phyloP scores from a whole-genome alignment of 163 green algal species.

The Smithsoniella earleae region DNA sequence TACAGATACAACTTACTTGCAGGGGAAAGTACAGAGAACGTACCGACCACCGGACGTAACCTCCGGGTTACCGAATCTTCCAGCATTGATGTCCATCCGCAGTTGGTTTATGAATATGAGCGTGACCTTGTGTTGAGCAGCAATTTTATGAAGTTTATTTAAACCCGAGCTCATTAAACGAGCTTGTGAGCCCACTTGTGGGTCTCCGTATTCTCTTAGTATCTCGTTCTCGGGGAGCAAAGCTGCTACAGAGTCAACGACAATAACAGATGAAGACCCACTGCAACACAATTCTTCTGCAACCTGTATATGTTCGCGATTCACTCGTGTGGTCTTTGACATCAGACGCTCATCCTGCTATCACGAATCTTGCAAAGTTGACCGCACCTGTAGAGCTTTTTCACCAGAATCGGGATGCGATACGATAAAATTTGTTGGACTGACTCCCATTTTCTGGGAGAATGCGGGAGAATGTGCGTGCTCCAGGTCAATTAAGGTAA shows the following conservation, averaged over 20 bases:
- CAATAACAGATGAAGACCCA: conserved; percentile 66
- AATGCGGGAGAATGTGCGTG: conserved; percentile 93
- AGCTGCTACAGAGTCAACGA: conserved; percentile 87
- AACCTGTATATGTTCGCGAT: neutral
- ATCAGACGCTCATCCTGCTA: too few species aligned
- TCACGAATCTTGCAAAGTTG: neutral
- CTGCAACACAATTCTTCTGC: neutral
- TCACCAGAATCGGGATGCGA: conserved; percentile 81
- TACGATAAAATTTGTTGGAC: conserved; percentile 59
- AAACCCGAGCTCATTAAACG: conserved; percentile 86
- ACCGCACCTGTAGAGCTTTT: conserved; percentile 50
- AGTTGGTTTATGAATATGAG: conserved; percentile 98
- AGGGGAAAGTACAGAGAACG: neutral
- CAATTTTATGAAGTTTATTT: conserved; percentile 79
- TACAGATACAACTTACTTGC: too few species aligned
- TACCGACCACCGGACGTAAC: neutral
- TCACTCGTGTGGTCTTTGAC: too few species aligned
- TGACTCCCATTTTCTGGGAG: conserved; percentile 70
- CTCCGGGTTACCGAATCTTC: conserved; percentile 91
- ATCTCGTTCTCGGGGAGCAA: conserved; percentile 82
- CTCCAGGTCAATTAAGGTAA: conserved; percentile 87
- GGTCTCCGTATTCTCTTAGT: conserved; percentile 81
- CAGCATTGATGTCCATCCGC: conserved; percentile 61
- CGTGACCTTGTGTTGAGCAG: conserved; percentile 68
- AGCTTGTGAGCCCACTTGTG: conserved; percentile 59